Evolutionary conservation across 148 eudicot species (phyloP), one percentile per base, ranked within the genome.

Genomic region (Chenopodium album): DNA sequence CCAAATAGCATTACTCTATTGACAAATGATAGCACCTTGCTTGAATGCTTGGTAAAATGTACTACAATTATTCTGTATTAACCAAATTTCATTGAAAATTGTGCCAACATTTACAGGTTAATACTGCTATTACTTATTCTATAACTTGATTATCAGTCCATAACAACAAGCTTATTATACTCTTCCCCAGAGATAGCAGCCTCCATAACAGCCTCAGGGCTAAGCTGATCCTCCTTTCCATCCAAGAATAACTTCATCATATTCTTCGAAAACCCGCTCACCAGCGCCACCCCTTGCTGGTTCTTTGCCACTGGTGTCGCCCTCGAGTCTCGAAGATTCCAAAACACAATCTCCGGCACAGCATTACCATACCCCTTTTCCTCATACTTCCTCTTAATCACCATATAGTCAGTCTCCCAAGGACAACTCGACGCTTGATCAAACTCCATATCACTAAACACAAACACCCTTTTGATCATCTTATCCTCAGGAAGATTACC

Each of bases 371-470:
- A 85, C 72, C 87, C 87, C 16, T 48, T 75, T 71, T 75, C 73
- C 82, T 81, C 73, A 59, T 34, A 85, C 84, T 75, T 85, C 47
- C 75, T 81, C 71, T 4, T 59, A 3, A 85, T 74, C n/a, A 22
- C 80, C 82, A 11, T 22, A 28, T 82, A 85, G 60, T 85, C 85
- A 4, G 84, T 81, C 77, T 85, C 79, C 87, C 87, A 81, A 0
- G 69, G 72, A 7, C 22, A 44, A 29, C 13, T 8, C 22, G 81
- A 52, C 0, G 87, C 87, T 32, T 77, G 65, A 66, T 85, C 87
- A 47, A 85, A 85, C 76, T 85, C 87, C 87, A 85, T 85, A 17
- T 85, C 87, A 73, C 87, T 85, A 28, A 81, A 85, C 81, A 85
- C 87, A 71, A 85, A 85, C 79, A 85, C 87, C 41, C 37, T 81